Percentiles rank a stretch among this genome's conserved stretches.
Evolutionary conservation across 2,329 filamentous ascomycete species (phyloP).

Genomic region (Anthostomella pinea): DNA sequence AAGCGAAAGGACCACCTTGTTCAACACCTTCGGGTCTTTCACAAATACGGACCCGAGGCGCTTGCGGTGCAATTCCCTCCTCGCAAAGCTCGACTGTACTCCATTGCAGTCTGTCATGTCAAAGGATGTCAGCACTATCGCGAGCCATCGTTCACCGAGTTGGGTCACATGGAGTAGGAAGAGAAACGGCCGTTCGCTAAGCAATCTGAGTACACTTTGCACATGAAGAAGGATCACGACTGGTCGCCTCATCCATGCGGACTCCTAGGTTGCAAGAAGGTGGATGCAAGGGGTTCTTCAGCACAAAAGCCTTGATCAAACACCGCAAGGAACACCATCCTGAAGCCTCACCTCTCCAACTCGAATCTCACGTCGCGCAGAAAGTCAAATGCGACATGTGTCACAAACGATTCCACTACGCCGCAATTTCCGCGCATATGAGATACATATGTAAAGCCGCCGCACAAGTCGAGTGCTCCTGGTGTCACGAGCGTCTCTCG

Average conservation of each 20-base stretch:
- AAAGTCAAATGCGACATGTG: slow-evolving; percentile 2
- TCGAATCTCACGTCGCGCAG: background rate
- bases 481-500: no score
- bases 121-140: slow-evolving; percentile 10
- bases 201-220: slow-evolving; percentile 10
- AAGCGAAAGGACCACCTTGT: slow-evolving; percentile 12
- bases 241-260: slow-evolving; percentile 14
- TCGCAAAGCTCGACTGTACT: background rate
- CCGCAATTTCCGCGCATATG: no score
- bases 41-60: slow-evolving; percentile 1
- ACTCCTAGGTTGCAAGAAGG: slow-evolving; percentile 6
- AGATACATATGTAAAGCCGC: no score
- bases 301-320: background rate
- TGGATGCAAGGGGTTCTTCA: slow-evolving; percentile 10
- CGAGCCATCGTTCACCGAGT: background rate
- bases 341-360: background rate
- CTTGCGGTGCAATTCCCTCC: slow-evolving; percentile 2
- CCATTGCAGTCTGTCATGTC: slow-evolving; percentile 7
- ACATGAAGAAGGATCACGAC: slow-evolving; percentile 14
- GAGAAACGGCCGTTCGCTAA: slow-evolving; percentile 10
- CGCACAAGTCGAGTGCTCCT: no score
- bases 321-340: slow-evolving; percentile 10
- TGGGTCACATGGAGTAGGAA: background rate
- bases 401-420: no score
- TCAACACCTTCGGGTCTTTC: slow-evolving; percentile 8